These are phyloP conservation scores for Arabidopsis lyrata DNA, from an alignment of 441 rosid species.

Conservation along the genomic window DNA sequence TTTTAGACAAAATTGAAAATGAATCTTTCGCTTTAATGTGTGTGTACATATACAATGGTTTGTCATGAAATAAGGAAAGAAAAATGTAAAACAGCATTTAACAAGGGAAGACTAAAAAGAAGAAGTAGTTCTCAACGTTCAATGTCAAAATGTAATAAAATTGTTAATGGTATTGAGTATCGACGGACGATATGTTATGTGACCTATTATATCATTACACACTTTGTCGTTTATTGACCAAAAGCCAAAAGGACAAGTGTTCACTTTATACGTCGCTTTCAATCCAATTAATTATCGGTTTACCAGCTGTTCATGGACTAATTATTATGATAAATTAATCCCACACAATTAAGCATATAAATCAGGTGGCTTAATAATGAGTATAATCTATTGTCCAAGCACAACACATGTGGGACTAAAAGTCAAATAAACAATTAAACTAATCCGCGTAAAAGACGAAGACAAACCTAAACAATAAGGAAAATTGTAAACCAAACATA, in stretches of 20 bases:
- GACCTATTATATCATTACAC: not conserved
- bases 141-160: conserved; percentile 13
- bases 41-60: not conserved
- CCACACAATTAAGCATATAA: conserved; percentile 25
- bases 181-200: not conserved
- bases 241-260: conserved; percentile 36
- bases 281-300: conserved; percentile 20
- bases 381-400: not conserved
- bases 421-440: conserved; percentile 34
- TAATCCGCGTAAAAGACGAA: conserved; percentile 24
- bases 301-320: conserved; percentile 33
- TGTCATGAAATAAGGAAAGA: not conserved
- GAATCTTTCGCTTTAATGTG: not conserved
- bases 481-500: conserved; percentile 20
- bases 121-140: not conserved
- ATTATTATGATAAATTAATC: conserved; percentile 17
- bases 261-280: conserved; percentile 37
- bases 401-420: conserved; percentile 31
- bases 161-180: not conserved
- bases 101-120: conserved; percentile 16
- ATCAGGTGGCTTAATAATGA: conserved; percentile 25
- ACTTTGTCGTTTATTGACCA: conserved; percentile 40
- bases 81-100: conserved; percentile 27
- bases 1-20: not conserved
- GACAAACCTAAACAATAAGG: not conserved